Evolutionary conservation across 768 basidiomycete genomes (phyloP), one percentile per base, ranked within the genome.

Genomic region (Boletus pseudo-olivaceus): DNA sequence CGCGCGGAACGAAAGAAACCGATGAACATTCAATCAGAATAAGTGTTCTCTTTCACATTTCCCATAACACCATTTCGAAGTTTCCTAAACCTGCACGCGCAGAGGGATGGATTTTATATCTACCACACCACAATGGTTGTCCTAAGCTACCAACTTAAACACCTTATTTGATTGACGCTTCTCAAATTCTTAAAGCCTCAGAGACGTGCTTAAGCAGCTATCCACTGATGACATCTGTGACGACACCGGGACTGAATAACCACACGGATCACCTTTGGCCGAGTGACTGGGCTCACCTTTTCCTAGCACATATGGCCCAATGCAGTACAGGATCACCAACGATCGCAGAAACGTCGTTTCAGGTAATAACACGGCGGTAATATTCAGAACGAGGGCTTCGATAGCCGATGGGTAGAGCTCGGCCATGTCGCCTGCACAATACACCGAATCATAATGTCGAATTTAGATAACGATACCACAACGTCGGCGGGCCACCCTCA

Each of bases 351-450:
- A 49, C 9, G 32, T 6, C n/a, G 56, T 37, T 29, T 64, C 56
- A 15, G 56, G 59, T 0, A 58, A 47, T 5, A 59, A 14, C 20
- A 55, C 23, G 3, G 40, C 45, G 2, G 54, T 50, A 1, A 60
- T n/a, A 37, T 56, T 48, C 49, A 64, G 42, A 32, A 57, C 38
- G 23, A 59, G 32, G 3, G 53, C 51, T 38, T 62, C 57, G 19
- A 59, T 38, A 6, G 42, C 51, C 3, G 34, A 34, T 1, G 63
- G 60, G 38, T 57, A 55, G 15, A 62, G 57, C 26, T 65, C 63
- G 1, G 23, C 41, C 33, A 57, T 33, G 30, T 62, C 57, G 2
- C 63, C 63, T 64, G 46, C 8, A 42, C 12, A 10, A 7, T 11
- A 27, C 17, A 39, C 40, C 47, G 3, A 15, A 51, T 37, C 27